Base-by-base conservation (phyloP, 176 grass and related monocot species). In the Aegilops tauschii region DNA sequence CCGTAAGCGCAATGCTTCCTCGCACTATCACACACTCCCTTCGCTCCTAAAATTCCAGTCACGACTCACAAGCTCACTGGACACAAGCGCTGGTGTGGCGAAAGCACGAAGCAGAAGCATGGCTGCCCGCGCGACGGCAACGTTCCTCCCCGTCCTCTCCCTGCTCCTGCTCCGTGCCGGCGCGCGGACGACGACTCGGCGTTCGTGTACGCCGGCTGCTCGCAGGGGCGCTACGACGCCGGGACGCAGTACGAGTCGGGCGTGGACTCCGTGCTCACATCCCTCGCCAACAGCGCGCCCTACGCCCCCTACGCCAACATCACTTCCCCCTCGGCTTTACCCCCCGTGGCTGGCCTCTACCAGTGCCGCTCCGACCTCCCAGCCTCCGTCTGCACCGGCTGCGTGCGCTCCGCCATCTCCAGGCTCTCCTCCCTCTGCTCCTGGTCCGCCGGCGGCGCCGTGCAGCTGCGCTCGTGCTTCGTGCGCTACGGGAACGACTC, bases 291-390 rank as follows among this genome's bases (percentile, higher is more conserved):
- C 74, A 90, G 84, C 74, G 94, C 94, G 42, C 52, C 82, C 4
- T 88, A 58, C 81, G n/a, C 86, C n/a, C 86, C 95, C 61, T 88
- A 91, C 87, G 92, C 72, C 54, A 92, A 90, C 87, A 89, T 83
- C 87, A 84, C 95, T 28, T 81, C 89, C 8, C 74, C 83, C 5
- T 21, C 77, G 49, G 50, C 37, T 16, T 20, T 81, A 61, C 70
- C 84, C 37, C 76, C 86, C 0, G 61, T 92, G 8, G 89, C 64
- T 10, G 95, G 90, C 12, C 80, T 98, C 56, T 95, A 90, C 77
- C 95, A 98, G 88, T 98, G 95, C 91, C 95, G 95, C 68, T 94
- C 91, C 18, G 93, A 98, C 88, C 93, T 98, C 30, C 77, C 91
- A 0, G 25, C 80, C 70, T 69, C 91, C 59, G 70, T 84, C 72